These are phyloP conservation scores for Penicillium coprophilum DNA, from an alignment of 495 filamentous ascomycete genomes.

Conservation along the genomic window DNA sequence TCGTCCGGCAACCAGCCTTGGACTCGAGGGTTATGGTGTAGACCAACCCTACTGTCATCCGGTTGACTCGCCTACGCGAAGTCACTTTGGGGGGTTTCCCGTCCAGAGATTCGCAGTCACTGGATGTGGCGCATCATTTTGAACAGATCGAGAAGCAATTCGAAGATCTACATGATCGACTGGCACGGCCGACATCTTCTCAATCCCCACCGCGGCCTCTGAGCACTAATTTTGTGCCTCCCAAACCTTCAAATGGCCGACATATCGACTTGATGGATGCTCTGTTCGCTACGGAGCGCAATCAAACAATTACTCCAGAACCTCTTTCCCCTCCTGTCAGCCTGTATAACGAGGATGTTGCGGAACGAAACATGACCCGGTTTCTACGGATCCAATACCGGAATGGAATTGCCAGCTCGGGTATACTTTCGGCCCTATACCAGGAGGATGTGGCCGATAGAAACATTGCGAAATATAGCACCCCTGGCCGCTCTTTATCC, in stretches of 20 bases:
- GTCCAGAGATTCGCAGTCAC: slow-evolving; percentile 17
- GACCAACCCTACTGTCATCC: slow-evolving; percentile 13
- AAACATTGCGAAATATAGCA: slow-evolving; percentile 37
- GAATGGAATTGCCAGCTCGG: slow-evolving; percentile 31
- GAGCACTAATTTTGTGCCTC: slow-evolving; percentile 3
- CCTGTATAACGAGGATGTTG: slow-evolving; percentile 50
- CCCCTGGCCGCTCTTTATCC: slow-evolving; percentile 25
- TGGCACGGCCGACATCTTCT: slow-evolving; percentile 33
- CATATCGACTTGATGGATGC: slow-evolving; percentile 48
- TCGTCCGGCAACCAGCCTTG: slow-evolving; percentile 15
- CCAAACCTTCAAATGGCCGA: slow-evolving; percentile 24
- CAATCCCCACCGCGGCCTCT: slow-evolving; percentile 24
- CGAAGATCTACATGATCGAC: slow-evolving; percentile 40
- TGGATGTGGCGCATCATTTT: slow-evolving; percentile 35
- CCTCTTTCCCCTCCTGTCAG: slow-evolving; percentile 32
- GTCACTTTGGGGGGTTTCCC: slow-evolving; percentile 11
- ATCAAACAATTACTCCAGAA: slow-evolving; percentile 23
- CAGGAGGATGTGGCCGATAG: slow-evolving; percentile 49
- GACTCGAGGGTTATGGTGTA: slow-evolving; percentile 1
- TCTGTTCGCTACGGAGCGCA: slow-evolving; percentile 31
- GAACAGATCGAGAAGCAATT: slow-evolving; percentile 45
- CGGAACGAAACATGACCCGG: slow-evolving; percentile 47
- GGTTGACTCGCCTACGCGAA: slow-evolving; percentile 14
- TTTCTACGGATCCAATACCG: slow-evolving; percentile 34
- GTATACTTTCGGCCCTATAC: slow-evolving; percentile 35